Percentiles rank a stretch among this genome's conserved stretches.
Evolutionary conservation across 2,329 filamentous ascomycete species (phyloP).

Genomic region (Arthrobotrys iridis): DNA sequence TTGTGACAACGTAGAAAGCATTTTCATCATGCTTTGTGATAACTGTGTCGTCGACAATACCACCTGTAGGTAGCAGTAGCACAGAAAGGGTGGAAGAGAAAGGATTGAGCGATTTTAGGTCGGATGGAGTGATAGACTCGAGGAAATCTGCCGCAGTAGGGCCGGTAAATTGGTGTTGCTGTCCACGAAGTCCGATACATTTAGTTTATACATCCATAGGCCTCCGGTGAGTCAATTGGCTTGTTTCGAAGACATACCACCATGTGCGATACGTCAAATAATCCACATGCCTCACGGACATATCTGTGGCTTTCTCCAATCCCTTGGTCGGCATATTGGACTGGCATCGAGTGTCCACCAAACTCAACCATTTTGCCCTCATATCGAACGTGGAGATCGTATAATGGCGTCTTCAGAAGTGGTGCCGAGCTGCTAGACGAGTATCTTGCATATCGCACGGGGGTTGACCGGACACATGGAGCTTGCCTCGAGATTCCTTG

Average conservation of each 20-base stretch:
- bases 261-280: conserved; percentile 98
- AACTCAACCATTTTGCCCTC: conserved; percentile 98
- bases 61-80: conserved; percentile 83
- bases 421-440: conserved; percentile 57
- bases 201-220: conserved; percentile 9
- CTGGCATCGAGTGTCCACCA: conserved; percentile 89
- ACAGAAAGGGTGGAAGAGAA: conserved; percentile 85
- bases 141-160: conserved; percentile 83
- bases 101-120: conserved; percentile 70
- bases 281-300: conserved; percentile 84
- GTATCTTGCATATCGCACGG: conserved; percentile 33
- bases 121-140: conserved; percentile 82
- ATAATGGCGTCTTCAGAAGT: conserved; percentile 75
- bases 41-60: conserved; percentile 94
- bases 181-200: neutral
- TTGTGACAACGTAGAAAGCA: conserved; percentile 89
- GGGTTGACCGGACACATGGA: neutral
- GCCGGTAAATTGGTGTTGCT: conserved; percentile 70
- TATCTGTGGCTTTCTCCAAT: conserved; percentile 88
- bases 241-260: conserved; percentile 62
- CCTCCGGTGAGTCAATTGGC: neutral
- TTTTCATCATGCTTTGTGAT: conserved; percentile 80
- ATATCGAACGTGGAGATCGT: conserved; percentile 78
- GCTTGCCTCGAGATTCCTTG: conserved; percentile 1
- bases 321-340: conserved; percentile 81